A percentile compares a stretch with the other conserved stretches of the same genome.
These are phyloP conservation scores for Stagonosporopsis chrysanthemi DNA, from an alignment of 2,329 filamentous ascomycete species.

Conservation along the genomic window DNA sequence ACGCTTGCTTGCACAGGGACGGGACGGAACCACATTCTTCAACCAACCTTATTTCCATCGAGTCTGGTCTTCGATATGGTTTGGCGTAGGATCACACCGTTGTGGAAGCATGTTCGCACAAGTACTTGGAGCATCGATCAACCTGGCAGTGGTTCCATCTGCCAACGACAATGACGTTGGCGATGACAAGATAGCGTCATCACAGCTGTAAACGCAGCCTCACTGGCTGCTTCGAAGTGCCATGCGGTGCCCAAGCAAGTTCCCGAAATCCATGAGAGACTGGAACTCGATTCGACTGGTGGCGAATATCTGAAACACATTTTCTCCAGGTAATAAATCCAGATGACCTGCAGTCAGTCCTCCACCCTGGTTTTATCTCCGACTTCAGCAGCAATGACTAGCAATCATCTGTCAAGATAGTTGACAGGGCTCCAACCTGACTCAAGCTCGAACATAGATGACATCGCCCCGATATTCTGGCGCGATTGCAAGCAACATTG, in stretches of 20 bases:
- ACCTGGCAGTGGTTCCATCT: not conserved
- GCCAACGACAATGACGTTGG: not conserved
- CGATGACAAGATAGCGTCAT: not conserved
- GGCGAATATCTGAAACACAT: slow-evolving; percentile 13
- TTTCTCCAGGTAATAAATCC: not conserved
- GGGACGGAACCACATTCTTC: not conserved
- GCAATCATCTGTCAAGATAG: not conserved
- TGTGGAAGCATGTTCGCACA: slow-evolving; percentile 14
- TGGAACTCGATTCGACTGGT: not conserved
- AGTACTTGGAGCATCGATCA: slow-evolving; percentile 1
- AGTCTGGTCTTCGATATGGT: slow-evolving; percentile 1
- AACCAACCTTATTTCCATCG: slow-evolving; percentile 1
- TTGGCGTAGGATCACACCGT: not conserved
- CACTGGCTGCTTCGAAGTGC: not conserved
- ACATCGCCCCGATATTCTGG: not conserved
- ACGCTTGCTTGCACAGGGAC: slow-evolving; percentile 6
- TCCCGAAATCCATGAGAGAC: not conserved
- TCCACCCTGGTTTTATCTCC: not conserved
- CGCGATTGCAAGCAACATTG: not conserved
- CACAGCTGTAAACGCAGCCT: not conserved
- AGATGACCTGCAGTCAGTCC: not conserved
- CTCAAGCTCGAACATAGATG: not conserved
- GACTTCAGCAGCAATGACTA: not conserved
- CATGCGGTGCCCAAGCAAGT: not conserved
- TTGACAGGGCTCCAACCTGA: not conserved